These are phyloP conservation scores for Mrakia hoshinonis DNA, from an alignment of 768 basidiomycete genomes.

Conservation along the genomic window DNA sequence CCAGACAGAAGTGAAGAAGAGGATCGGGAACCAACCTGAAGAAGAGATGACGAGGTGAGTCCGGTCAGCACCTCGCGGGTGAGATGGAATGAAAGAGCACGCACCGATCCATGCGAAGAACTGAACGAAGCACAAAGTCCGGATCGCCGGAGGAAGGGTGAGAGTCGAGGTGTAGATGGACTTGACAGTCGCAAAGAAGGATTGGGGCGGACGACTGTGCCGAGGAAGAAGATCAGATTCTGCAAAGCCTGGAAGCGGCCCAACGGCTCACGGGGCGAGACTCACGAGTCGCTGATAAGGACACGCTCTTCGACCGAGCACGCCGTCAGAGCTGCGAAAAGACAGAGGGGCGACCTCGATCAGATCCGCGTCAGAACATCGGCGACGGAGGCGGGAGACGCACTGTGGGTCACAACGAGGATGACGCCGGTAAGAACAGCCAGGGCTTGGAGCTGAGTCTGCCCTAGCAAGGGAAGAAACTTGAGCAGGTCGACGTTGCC, in stretches of 20 bases:
- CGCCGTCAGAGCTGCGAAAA: constrained; percentile 46
- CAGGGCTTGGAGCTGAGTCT: constrained; percentile 70
- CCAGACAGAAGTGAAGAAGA: constrained; percentile 82
- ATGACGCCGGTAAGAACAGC: constrained; percentile 63
- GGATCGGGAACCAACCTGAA: constrained; percentile 59
- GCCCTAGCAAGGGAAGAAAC: constrained; percentile 64
- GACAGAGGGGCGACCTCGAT: not conserved
- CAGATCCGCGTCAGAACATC: not conserved
- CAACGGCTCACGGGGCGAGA: constrained; percentile 30
- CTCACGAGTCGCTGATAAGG: constrained; percentile 47
- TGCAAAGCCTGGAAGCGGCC: not conserved
- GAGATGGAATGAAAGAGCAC: not conserved
- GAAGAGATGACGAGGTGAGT: not conserved
- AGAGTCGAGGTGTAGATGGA: constrained; percentile 65
- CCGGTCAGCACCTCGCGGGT: not conserved
- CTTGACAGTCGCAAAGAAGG: constrained; percentile 44
- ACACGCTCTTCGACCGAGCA: constrained; percentile 54
- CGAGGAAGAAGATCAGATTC: not conserved
- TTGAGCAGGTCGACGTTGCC: constrained; percentile 70
- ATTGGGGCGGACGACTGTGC: constrained; percentile 19
- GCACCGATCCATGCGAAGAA: constrained; percentile 61
- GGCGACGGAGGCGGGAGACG: not conserved
- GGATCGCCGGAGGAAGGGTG: constrained; percentile 63
- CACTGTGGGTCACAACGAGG: constrained; percentile 56
- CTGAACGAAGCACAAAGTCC: constrained; percentile 58